A percentile compares a stretch with the other conserved stretches of the same genome.
These are phyloP conservation scores for Pachyrhizus erosus DNA, from an alignment of 306 rosid genomes.

Conservation along the genomic window DNA sequence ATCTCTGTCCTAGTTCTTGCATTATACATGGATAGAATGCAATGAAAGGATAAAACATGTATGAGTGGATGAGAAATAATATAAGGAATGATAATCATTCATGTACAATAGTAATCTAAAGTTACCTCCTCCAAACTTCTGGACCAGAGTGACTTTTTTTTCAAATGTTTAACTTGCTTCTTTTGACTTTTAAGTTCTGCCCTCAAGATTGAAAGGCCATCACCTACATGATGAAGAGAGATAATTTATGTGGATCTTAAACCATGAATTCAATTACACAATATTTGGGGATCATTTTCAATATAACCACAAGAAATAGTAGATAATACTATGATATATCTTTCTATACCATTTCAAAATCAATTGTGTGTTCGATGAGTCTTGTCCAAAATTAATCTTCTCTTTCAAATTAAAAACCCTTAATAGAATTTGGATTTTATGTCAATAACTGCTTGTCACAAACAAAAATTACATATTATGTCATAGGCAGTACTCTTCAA, in stretches of 20 bases:
- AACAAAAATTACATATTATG: conserved; percentile 32
- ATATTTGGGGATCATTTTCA: conserved; percentile 12
- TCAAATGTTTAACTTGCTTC: conserved; percentile 74
- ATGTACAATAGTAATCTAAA: conserved; percentile 21
- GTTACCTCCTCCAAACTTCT: conserved; percentile 89
- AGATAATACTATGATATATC: background rate
- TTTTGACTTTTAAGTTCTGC: conserved; percentile 71
- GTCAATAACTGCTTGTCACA: conserved; percentile 18
- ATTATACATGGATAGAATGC: conserved; percentile 35
- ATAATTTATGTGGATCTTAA: background rate
- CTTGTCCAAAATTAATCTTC: conserved; percentile 16
- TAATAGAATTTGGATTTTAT: conserved; percentile 6
- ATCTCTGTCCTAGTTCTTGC: conserved; percentile 10
- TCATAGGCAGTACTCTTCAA: conserved; percentile 34
- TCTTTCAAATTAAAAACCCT: conserved; percentile 26
- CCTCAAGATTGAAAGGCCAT: conserved; percentile 58
- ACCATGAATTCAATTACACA: background rate
- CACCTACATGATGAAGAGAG: conserved; percentile 57
- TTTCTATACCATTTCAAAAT: conserved; percentile 30
- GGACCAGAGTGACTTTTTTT: conserved; percentile 91
- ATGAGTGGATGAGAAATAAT: conserved; percentile 28
- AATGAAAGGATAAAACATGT: background rate
- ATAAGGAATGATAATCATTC: conserved; percentile 35
- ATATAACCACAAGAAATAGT: background rate
- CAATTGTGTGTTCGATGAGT: conserved; percentile 22